Base-by-base conservation (phyloP, 345 rosid genomes). In the Dovyalis caffra region DNA sequence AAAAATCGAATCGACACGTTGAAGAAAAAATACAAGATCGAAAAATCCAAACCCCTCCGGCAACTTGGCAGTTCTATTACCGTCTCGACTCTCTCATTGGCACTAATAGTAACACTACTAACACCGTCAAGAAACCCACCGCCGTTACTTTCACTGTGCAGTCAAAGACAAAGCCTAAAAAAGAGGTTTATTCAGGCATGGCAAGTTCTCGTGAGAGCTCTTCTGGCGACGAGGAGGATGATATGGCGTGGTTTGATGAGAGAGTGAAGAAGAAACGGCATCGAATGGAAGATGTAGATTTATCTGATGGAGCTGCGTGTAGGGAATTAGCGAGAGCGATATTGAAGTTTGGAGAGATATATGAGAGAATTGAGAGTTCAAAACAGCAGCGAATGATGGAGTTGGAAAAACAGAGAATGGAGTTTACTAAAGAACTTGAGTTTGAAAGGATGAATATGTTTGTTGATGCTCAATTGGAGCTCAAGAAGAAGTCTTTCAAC, bases 351-450 rank as follows among this genome's bases (percentile, higher is more conserved):
- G 83, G 73, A 33, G 83, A 75, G 69, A 62, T 76, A 31, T 76
- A 67, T 62, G 83, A 71, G 66, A 71, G 75, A 62, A 62, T 76
- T 2, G 83, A 80, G 76, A 71, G 74, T 56, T 75, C 58, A 25
- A 71, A 71, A 58, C 73, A 70, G 76, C 70, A 60, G 70, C 76
- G 67, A 67, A 66, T 80, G 79, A 12, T 76, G 66, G 83, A 80
- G 37, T 31, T 80, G 64, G 83, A 80, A 70, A 80, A 75, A 68
- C 83, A 80, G 76, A 71, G 83, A 47, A 75, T 80, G 83, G 61
- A 75, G 65, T 66, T 80, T 8, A 72, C 83, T 60, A 80, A 80
- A 25, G 79, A 80, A 34, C 58, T 80, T 15, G 83, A 80, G 73
- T 71, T 80, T 29, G 73, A 80, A 26, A 75, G 79, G 23, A 66